Evolutionary conservation across 2,329 filamentous ascomycete species (phyloP).

Genomic region (Ascochyta koolunga): DNA sequence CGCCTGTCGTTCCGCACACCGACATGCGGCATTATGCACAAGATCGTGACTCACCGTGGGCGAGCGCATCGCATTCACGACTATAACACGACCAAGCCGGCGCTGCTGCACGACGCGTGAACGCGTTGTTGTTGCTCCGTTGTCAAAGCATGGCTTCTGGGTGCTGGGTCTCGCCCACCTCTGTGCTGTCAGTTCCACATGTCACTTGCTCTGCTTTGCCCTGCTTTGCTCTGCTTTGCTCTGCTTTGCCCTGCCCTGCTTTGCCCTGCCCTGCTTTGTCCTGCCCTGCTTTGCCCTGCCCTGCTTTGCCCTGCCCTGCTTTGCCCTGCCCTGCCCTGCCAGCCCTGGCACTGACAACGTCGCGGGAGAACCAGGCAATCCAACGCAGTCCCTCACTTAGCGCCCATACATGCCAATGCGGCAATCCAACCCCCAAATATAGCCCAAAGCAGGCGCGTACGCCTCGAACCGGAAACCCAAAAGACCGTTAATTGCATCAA

Average conservation of each 20-base stretch:
- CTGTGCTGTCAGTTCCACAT: constrained; percentile 28
- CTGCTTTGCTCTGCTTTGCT: no score
- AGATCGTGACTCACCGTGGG: constrained; percentile 45
- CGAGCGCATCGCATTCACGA: constrained; percentile 39
- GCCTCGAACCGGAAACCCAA: constrained; percentile 26
- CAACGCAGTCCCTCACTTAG: constrained; percentile 44
- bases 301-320: no score
- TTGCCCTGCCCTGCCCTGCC: constrained; percentile 29
- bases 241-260: no score
- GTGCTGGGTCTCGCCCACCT: constrained; percentile 40
- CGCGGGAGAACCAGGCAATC: constrained; percentile 29
- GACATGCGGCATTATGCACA: constrained; percentile 29
- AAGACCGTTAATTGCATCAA: constrained; percentile 41
- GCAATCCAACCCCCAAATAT: constrained; percentile 44
- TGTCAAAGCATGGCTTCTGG: constrained; percentile 29
- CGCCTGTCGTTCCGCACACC: constrained; percentile 14
- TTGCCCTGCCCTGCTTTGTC: no score
- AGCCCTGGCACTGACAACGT: constrained; percentile 31
- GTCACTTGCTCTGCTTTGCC: constrained; percentile 25
- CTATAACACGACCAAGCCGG: constrained; percentile 46
- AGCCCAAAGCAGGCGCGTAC: constrained; percentile 29
- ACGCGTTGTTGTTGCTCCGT: constrained; percentile 34
- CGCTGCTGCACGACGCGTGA: constrained; percentile 37
- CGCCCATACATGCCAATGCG: constrained; percentile 29
- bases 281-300: no score